Percentiles rank a stretch among this genome's conserved stretches.
phyloP scores from a whole-genome alignment of 2,329 filamentous ascomycete species.

The Thielaviopsis punctulata region DNA sequence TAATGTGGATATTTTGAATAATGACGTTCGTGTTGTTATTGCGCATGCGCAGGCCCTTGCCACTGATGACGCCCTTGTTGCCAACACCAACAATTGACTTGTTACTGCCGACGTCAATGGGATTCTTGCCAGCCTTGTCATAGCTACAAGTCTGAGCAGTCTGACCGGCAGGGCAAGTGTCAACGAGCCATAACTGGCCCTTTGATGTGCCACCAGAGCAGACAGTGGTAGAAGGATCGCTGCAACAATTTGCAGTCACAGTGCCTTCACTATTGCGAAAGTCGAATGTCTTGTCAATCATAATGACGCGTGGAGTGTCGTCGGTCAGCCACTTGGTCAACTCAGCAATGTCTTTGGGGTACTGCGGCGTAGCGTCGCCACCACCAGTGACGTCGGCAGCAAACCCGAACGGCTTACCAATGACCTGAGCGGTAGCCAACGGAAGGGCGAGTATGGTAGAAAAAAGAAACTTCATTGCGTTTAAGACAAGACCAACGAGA shows the following conservation, averaged over 20 bases:
- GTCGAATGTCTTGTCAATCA: conserved; percentile 38
- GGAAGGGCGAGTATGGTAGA: conserved; percentile 12
- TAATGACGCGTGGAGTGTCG: conserved; percentile 34
- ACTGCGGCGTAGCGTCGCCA: conserved; percentile 33
- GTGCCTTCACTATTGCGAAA: conserved; percentile 39
- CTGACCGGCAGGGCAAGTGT: conserved; percentile 36
- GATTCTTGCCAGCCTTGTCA: conserved; percentile 33
- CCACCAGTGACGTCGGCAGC: conserved; percentile 41
- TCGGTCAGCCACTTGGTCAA: conserved; percentile 42
- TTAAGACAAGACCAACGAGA: background rate
- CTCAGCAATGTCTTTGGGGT: conserved; percentile 35
- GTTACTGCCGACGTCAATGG: conserved; percentile 37
- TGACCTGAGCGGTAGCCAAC: conserved; percentile 16
- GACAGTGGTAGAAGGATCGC: conserved; percentile 24
- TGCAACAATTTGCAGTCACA: conserved; percentile 21
- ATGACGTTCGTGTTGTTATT: conserved; percentile 31
- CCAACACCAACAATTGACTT: conserved; percentile 40
- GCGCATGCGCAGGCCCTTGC: conserved; percentile 36
- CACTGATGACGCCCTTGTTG: conserved; percentile 35
- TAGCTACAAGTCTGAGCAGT: conserved; percentile 27
- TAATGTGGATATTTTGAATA: conserved; percentile 41
- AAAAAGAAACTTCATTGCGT: background rate
- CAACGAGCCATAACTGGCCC: conserved; percentile 44
- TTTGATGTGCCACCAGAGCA: conserved; percentile 35
- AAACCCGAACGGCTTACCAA: conserved; percentile 25